Evolutionary conservation across 176 grass and related monocot genomes (phyloP), one percentile per base, ranked within the genome.

Genomic region (Otatea glauca): DNA sequence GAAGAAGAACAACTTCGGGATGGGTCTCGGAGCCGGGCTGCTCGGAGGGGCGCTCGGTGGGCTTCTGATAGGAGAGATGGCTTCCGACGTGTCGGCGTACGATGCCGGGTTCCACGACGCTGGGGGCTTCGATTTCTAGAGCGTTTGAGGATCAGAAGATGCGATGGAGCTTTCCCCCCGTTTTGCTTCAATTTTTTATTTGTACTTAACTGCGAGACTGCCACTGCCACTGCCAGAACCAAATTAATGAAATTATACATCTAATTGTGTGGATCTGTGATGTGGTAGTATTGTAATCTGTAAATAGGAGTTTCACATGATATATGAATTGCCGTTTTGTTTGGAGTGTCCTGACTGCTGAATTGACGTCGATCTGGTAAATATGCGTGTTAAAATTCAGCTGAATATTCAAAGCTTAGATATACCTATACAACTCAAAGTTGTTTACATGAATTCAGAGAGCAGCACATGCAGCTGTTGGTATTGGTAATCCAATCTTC

Each of bases 41-140:
- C 86, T 94, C 27, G 89, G 92, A 5, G 92, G 92, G 34, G 92
- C 90, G 15, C 75, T 97, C 29, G 92, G 95, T 0, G 95, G 95
- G 8, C 80, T 94, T 14, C 76, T 97, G 35, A 73, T 97, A 23
- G 92, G 92, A 4, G 94, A 97, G 5, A 87, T 92, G 86, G 62
- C 87, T 0, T 72, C 77, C 0, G 92, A 94, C 59, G 67, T 68
- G 8, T 68, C 43, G 64, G 12, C 14, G 16, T 90, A 93, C 0
- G 88, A 90, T 54, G 90, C 11, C 1, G 94, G 91, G 17, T 96
- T 87, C 79, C 83, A 89, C 32, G 85, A 92, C 84, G 90, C 85
- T 2, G 90, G 81, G 3, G 90, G 93, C 45, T 95, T 92, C 16
- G 90, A 92, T 53, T 95, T 95, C 87, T 95, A 95, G 80, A 51